These are phyloP conservation scores for Malassezia caprae DNA, from an alignment of 1,284 basidiomycete genomes.

Conservation along the genomic window DNA sequence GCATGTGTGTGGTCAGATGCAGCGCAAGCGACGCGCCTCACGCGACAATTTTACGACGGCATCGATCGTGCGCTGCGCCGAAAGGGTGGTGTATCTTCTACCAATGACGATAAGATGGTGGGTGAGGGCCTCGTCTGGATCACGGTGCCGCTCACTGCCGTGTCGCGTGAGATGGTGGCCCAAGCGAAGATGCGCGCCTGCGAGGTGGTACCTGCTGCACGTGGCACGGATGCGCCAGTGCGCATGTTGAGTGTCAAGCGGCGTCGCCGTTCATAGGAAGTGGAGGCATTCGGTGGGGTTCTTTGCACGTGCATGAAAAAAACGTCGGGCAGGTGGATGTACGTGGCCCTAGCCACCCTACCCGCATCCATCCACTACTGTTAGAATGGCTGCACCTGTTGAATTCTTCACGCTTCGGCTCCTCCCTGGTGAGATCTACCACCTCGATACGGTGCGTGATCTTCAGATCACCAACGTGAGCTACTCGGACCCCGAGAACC, in stretches of 20 bases:
- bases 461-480: slow-evolving; percentile 69
- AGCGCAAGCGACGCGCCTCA: slow-evolving; percentile 18
- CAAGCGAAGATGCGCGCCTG: background rate
- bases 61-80: slow-evolving; percentile 26
- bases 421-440: slow-evolving; percentile 58
- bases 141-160: background rate
- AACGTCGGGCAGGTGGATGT: background rate
- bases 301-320: slow-evolving; percentile 13
- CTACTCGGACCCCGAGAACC: slow-evolving; percentile 61
- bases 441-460: slow-evolving; percentile 60
- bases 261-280: slow-evolving; percentile 1
- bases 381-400: slow-evolving; percentile 28
- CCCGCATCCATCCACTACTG: slow-evolving; percentile 18
- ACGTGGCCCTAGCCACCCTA: background rate
- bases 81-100: slow-evolving; percentile 20
- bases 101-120: background rate
- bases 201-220: background rate
- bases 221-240: background rate
- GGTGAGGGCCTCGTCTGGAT: background rate
- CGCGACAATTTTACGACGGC: slow-evolving; percentile 22
- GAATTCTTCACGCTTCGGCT: slow-evolving; percentile 49
- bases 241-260: background rate
- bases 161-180: background rate
- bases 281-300: slow-evolving; percentile 5
- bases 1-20: slow-evolving; percentile 33